Percentiles rank a stretch among this genome's conserved stretches.
These are phyloP conservation scores for Paracamarosporium sp. DNA, from an alignment of 2,329 filamentous ascomycete genomes.

Conservation along the genomic window DNA sequence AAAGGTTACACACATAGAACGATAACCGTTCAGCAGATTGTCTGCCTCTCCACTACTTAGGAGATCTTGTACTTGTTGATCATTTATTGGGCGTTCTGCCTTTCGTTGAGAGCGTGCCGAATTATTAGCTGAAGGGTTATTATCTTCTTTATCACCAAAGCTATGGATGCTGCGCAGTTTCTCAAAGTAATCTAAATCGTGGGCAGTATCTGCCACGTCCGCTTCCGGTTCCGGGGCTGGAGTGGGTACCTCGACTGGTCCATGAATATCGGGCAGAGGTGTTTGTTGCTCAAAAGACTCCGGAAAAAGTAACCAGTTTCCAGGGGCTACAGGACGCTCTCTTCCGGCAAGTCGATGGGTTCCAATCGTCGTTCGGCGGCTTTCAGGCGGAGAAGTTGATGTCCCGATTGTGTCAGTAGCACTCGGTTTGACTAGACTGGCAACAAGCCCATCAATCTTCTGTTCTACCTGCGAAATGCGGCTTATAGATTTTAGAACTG, in stretches of 20 bases:
- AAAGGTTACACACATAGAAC: conserved; percentile 34
- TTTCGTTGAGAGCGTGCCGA: conserved; percentile 23
- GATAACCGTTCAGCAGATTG: conserved; percentile 31
- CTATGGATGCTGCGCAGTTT: conserved; percentile 33
- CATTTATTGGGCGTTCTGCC: conserved; percentile 29
- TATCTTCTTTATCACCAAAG: conserved; percentile 25
- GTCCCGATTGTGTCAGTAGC: background rate
- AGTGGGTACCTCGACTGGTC: background rate
- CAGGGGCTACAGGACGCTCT: conserved; percentile 21
- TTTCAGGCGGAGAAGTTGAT: background rate
- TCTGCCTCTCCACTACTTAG: conserved; percentile 35
- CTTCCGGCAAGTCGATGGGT: background rate
- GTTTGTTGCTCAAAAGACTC: conserved; percentile 26
- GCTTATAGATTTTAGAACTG: conserved; percentile 16
- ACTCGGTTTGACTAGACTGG: conserved; percentile 31
- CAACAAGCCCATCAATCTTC: conserved; percentile 44
- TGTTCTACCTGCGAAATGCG: conserved; percentile 45
- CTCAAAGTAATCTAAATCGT: conserved; percentile 27
- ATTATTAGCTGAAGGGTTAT: conserved; percentile 14
- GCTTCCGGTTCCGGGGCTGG: conserved; percentile 13
- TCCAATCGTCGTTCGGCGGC: background rate
- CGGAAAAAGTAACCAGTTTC: conserved; percentile 36
- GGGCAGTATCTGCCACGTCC: conserved; percentile 23
- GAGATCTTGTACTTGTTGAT: conserved; percentile 25
- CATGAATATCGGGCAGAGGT: background rate